Percentiles rank a stretch among this genome's conserved stretches.
Conservation (phyloP, 805 yeast genomes). For the Komagataella phaffii region DNA sequence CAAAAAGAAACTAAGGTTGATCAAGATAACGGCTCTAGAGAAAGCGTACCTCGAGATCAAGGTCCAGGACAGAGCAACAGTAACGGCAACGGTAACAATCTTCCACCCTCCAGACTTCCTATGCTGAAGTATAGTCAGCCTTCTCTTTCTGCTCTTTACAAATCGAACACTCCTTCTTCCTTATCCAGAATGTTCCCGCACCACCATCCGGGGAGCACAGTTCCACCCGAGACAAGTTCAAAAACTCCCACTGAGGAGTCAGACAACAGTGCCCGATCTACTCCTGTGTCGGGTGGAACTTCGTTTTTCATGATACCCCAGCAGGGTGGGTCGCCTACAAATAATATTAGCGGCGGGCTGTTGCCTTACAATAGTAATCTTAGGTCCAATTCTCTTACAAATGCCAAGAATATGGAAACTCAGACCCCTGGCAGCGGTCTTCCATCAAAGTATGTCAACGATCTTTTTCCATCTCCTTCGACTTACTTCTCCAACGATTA, state of each 20-base stretch:
- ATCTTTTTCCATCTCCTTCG: slow-evolving; percentile 73
- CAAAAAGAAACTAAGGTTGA: slow-evolving; percentile 20
- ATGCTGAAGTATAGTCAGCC: not conserved
- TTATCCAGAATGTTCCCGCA: not conserved
- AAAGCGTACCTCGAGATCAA: slow-evolving; percentile 8
- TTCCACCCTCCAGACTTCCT: not conserved
- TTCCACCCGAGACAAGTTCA: not conserved
- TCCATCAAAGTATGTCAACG: slow-evolving; percentile 60
- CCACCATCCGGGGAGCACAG: not conserved
- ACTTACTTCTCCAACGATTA: slow-evolving; percentile 55
- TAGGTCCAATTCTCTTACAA: not conserved
- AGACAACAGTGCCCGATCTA: not conserved
- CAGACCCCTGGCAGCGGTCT: slow-evolving; percentile 60
- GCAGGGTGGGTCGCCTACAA: not conserved
- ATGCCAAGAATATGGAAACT: slow-evolving; percentile 24
- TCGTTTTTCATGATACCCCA: not conserved
- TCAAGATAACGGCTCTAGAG: slow-evolving; percentile 12
- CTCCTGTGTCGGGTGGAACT: not conserved
- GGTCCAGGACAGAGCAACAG: not conserved
- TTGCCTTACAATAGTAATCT: not conserved
- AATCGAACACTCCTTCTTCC: not conserved
- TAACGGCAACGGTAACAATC: not conserved
- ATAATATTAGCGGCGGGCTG: slow-evolving; percentile 4
- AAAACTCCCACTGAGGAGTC: not conserved
- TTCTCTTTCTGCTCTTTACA: not conserved